A percentile compares a stretch with the other conserved stretches of the same genome.
Evolutionary conservation across 371 early-diverging fungal genomes (phyloP).

Genomic region (Dichotomocladium elegans): DNA sequence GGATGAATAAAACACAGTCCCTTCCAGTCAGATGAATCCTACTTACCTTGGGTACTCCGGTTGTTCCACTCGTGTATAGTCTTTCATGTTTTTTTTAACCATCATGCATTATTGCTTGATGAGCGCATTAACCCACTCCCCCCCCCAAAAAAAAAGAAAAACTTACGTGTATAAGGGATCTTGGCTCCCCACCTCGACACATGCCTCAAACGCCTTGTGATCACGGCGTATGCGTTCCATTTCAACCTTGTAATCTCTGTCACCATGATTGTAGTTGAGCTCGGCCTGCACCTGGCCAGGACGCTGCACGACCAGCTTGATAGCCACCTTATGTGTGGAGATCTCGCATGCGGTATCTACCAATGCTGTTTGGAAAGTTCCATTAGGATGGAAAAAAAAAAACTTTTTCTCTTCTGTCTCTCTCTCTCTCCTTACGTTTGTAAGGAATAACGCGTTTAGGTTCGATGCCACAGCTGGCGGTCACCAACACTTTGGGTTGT

Average conservation of each 20-base stretch:
- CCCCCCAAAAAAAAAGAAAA: too few relatives aligned
- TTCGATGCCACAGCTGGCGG: conserved; percentile 82
- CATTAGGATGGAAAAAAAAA: too few relatives aligned
- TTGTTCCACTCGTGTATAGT: conserved; percentile 91
- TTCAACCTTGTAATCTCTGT: conserved; percentile 60
- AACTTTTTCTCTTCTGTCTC: neutral
- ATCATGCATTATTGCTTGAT: neutral
- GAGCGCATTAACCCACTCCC: too few relatives aligned
- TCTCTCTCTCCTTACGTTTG: conserved; percentile 42
- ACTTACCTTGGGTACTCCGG: conserved; percentile 79
- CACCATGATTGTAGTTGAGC: conserved; percentile 50
- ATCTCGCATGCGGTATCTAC: conserved; percentile 61
- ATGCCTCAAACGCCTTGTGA: conserved; percentile 32
- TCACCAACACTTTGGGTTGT: conserved; percentile 68
- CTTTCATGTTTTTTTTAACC: conserved; percentile 24
- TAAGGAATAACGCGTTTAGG: conserved; percentile 60
- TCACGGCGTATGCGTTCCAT: conserved; percentile 34
- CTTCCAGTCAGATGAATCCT: conserved; percentile 17
- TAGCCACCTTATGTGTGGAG: conserved; percentile 48
- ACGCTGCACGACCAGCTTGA: conserved; percentile 61
- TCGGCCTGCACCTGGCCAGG: conserved; percentile 38
- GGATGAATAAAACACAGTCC: too few relatives aligned
- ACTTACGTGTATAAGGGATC: conserved; percentile 76
- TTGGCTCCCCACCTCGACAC: conserved; percentile 75
- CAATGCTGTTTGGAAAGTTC: conserved; percentile 56